Conservation (phyloP, 1,284 basidiomycete species). For the Microbotryum violaceum region DNA sequence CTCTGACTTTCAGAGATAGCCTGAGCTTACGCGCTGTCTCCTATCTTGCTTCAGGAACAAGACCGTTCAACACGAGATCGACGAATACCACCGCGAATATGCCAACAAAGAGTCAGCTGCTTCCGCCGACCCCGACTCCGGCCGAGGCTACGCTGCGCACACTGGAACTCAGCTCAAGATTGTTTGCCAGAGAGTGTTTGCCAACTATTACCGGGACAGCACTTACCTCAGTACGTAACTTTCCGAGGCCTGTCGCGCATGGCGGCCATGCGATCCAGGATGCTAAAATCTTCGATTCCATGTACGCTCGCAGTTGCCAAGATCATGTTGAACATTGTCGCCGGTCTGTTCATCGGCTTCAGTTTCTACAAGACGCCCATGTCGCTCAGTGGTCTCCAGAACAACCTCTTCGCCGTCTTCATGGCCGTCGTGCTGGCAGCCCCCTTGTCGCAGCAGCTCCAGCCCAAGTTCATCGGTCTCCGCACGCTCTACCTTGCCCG, state of each 20-base stretch:
- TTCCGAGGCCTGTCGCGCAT: too few species aligned
- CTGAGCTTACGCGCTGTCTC: background rate
- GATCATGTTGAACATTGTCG: conserved; percentile 51
- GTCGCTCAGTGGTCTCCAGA: conserved; percentile 64
- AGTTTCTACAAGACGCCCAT: conserved; percentile 59
- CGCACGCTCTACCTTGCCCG: conserved; percentile 61
- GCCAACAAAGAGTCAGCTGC: conserved; percentile 22
- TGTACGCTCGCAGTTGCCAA: conserved; percentile 12
- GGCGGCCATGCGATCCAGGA: too few species aligned
- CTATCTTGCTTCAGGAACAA: conserved; percentile 8
- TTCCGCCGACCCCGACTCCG: conserved; percentile 34
- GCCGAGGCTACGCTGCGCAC: conserved; percentile 37
- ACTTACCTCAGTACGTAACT: conserved; percentile 36
- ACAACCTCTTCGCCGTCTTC: conserved; percentile 66
- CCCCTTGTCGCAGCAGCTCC: conserved; percentile 43
- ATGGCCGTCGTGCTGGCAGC: conserved; percentile 45
- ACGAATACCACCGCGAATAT: conserved; percentile 38
- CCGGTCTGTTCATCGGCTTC: conserved; percentile 47
- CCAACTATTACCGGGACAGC: conserved; percentile 39
- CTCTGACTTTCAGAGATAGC: background rate
- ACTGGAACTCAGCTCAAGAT: conserved; percentile 32
- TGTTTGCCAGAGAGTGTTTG: conserved; percentile 31
- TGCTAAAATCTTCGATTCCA: background rate
- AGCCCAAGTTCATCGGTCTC: conserved; percentile 48
- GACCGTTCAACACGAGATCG: conserved; percentile 44